These are phyloP conservation scores for Paracamarosporium sp. DNA, from an alignment of 2,329 filamentous ascomycete genomes.

Conservation along the genomic window DNA sequence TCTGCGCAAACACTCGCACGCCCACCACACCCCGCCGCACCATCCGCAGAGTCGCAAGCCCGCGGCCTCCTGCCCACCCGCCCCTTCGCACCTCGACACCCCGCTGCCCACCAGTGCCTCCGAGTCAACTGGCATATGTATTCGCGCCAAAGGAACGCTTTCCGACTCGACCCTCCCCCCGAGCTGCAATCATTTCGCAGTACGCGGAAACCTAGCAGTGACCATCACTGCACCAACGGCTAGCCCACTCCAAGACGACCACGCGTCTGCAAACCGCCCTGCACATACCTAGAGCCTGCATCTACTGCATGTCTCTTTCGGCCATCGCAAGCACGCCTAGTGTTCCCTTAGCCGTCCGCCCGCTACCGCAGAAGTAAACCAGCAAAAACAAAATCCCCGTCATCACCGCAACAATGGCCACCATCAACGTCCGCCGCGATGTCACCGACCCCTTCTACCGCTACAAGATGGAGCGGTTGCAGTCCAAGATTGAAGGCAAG, in stretches of 20 bases:
- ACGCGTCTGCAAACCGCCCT: conserved; percentile 46
- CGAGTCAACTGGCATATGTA: conserved; percentile 82
- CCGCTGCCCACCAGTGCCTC: conserved; percentile 34
- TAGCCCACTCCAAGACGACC: conserved; percentile 62
- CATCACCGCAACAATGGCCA: conserved; percentile 80
- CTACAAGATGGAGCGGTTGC: conserved; percentile 99
- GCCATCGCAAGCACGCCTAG: conserved; percentile 59
- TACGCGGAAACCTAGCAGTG: conserved; percentile 91
- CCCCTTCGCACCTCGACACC: conserved; percentile 38
- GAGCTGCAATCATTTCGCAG: conserved; percentile 98
- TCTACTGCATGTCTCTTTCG: conserved; percentile 67
- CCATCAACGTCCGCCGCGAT: conserved; percentile 96
- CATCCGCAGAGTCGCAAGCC: conserved; percentile 28
- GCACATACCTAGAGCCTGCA: conserved; percentile 35
- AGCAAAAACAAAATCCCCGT: conserved; percentile 27
- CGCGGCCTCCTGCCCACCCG: conserved; percentile 40
- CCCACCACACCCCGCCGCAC: conserved; percentile 17
- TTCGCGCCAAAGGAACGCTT: conserved; percentile 95
- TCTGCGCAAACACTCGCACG: conserved; percentile 12
- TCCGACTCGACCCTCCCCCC: conserved; percentile 90
- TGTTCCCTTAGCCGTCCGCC: conserved; percentile 36
- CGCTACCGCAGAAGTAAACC: conserved; percentile 39
- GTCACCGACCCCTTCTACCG: conserved; percentile 99
- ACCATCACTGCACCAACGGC: conserved; percentile 89
- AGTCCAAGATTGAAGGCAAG: conserved; percentile 99